Evolutionary conservation across 371 early-diverging fungal species (phyloP), one percentile per base, ranked within the genome.

Genomic region (Mortierella sp.): DNA sequence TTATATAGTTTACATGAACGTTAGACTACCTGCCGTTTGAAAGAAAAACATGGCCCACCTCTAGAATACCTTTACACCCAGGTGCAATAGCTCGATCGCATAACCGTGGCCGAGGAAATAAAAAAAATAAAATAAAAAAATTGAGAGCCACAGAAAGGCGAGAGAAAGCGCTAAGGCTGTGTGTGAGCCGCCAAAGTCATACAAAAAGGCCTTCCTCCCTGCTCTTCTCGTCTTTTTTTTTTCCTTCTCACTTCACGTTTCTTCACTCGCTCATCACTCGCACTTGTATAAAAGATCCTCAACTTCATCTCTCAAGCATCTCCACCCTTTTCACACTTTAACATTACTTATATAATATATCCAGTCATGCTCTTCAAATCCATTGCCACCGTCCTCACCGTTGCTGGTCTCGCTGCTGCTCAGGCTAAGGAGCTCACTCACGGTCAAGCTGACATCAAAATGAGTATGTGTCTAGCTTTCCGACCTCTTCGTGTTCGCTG

Each of bases 341-440:
- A 28, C 43, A n/a, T n/a, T 34, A 42, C 31, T 39, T 6, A 48
- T 27, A 48, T 21, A 42, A 56, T 19, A 49, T 49, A 44, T 47
- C 31, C 60, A 17, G 69, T 48, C 70, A 81, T 81, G 80, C 67
- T 62, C 28, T 70, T 80, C 79, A 80, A 80, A 62, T 50, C 73
- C 56, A 48, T 67, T 30, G 64, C 78, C 54, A 32, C 80, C 31
- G 47, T 66, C 47, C 63, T 81, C 34, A 72, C 78, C 60, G 48
- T 79, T 21, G 72, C 79, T 28, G 56, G 64, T 52, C 48, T 62
- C 55, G 65, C 60, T 43, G 61, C 79, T 49, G 69, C 78, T 50
- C 70, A 69, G 54, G 51, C 47, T 37, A 21, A 71, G 28, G 54
- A 64, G 41, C 41, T 28, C 68, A 59, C 56, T 31, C 51, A 56